Base-by-base conservation (phyloP, 805 yeast genomes). In the Scheffersomyces spartinae region DNA sequence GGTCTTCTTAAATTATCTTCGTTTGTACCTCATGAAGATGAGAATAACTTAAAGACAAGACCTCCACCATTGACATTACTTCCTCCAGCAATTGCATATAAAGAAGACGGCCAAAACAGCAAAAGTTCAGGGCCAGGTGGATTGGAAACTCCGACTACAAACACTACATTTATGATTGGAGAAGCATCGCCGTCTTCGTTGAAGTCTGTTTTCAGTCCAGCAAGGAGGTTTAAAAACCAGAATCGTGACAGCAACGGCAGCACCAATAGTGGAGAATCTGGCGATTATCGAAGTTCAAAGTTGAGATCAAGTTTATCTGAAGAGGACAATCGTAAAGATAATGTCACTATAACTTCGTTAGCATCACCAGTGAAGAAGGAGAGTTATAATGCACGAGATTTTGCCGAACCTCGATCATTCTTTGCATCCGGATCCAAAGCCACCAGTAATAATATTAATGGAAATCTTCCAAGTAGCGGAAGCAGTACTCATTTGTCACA, bases 341-440 rank as follows among this genome's bases (percentile, higher is more conserved):
- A 35, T 12, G 53, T 50, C 15, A 54, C 64, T 2, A 52, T 58
- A 12, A 40, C 42, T 17, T 51, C 64, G 13, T 40, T 58, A 15
- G 38, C 55, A 9, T 39, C 48, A 6, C 40, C 46, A 3, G 34
- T 29, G 32, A 37, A 25, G 19, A 26, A 15, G 15, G 21, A 26
- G 21, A 19, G 27, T 9, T 15, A 21, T 18, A 33, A 35, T 18
- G 42, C 33, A 22, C 30, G 43, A 6, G 53, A 44, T 30, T 45
- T 56, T 18, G 34, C 45, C 34, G 61, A 43, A 25, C 66, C 66
- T 3, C 66, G 64, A 5, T 51, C 54, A 7, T 34, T 52, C 6
- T 52, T 58, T 20, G 48, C 49, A 3, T 25, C 30, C 13, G 30
- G 26, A 17, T 28, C 23, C 13, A 28, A 32, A 17, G 23, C 24